These are phyloP conservation scores for Rhodotorula babjevae DNA, from an alignment of 768 basidiomycete species.

Conservation along the genomic window DNA sequence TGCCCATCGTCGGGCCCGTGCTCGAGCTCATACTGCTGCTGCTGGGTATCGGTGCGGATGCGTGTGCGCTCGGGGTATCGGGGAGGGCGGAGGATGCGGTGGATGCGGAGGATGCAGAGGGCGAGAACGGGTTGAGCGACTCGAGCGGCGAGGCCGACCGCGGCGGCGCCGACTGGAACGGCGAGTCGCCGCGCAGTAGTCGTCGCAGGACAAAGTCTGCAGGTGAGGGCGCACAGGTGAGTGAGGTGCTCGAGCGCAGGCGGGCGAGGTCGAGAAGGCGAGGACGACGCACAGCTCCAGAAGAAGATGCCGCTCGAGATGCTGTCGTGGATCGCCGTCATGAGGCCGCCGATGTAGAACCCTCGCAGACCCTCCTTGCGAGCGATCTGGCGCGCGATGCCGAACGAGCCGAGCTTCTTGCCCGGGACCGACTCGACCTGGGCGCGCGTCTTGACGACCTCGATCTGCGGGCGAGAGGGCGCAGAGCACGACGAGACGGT, in stretches of 20 bases:
- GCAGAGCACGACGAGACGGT: not conserved
- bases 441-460: slow-evolving; percentile 40
- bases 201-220: slow-evolving; percentile 36
- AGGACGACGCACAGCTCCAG: slow-evolving; percentile 15
- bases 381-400: slow-evolving; percentile 32
- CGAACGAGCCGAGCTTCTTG: slow-evolving; percentile 34
- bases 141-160: not conserved
- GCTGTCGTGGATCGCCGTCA: slow-evolving; percentile 35
- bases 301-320: slow-evolving; percentile 35
- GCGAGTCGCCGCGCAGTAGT: slow-evolving; percentile 27
- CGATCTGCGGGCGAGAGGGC: slow-evolving; percentile 14
- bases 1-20: slow-evolving; percentile 13
- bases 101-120: not conserved
- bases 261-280: fast-evolving
- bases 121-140: not conserved
- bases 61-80: not conserved
- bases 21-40: too few species aligned
- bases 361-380: slow-evolving; percentile 33
- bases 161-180: slow-evolving; percentile 7
- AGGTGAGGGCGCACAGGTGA: slow-evolving; percentile 2
- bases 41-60: not conserved
- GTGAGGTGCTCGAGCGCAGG: fast-evolving
- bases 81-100: not conserved
- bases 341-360: slow-evolving; percentile 38
- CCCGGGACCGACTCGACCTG: slow-evolving; percentile 29